Evolutionary conservation across 2,329 filamentous ascomycete species (phyloP).

Genomic region (Cadophora sp.): DNA sequence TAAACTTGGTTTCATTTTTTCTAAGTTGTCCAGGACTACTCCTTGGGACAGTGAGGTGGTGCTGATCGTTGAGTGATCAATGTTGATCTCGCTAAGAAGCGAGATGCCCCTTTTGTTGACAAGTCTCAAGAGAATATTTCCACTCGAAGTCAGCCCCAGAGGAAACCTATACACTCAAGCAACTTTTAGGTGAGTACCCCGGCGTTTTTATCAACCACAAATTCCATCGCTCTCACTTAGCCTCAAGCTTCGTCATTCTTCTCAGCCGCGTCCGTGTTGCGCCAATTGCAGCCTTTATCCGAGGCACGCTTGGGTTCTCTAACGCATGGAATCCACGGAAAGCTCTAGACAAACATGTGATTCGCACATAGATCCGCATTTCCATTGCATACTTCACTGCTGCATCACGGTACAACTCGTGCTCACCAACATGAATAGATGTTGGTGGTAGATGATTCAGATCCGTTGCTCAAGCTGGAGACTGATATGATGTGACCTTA

Average conservation of each 20-base stretch:
- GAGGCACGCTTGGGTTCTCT: neutral
- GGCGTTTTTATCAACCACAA: too few species aligned
- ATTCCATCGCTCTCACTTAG: neutral
- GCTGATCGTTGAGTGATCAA: neutral
- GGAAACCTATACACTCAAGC: neutral
- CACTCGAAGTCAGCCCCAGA: neutral
- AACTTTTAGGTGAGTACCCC: too few species aligned
- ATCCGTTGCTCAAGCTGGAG: neutral
- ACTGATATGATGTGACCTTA: neutral
- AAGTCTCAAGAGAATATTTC: neutral
- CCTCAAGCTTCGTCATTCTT: neutral
- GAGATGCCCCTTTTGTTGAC: neutral
- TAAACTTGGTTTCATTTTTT: too few species aligned
- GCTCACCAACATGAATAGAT: neutral
- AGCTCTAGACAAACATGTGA: neutral
- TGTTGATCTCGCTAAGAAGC: slow-evolving; percentile 14
- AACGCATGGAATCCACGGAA: neutral
- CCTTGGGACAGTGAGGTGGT: neutral
- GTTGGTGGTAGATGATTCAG: neutral
- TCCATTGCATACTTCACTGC: neutral
- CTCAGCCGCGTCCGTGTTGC: neutral
- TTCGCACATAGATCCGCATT: neutral
- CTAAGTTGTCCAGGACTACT: too few species aligned
- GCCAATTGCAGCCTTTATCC: neutral
- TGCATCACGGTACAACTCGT: neutral